A percentile compares a stretch with the other conserved stretches of the same genome.
Conservation (phyloP, 2,329 filamentous ascomycete species). For the Coleophoma crateriformis region DNA sequence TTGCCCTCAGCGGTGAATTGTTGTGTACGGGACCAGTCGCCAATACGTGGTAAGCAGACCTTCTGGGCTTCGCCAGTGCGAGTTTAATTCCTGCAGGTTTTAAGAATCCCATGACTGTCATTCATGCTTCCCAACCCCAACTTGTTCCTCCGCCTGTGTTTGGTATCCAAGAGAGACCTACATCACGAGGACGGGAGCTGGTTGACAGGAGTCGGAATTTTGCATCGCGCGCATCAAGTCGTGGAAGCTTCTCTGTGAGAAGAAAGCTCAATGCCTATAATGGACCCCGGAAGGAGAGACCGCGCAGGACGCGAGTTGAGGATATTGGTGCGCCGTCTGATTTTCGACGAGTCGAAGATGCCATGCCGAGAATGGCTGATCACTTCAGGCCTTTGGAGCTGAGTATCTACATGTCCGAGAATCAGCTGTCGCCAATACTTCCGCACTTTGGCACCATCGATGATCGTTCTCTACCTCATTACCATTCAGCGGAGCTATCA, state of each 20-base stretch:
- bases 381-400: slow-evolving; percentile 51
- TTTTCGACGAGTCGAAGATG: slow-evolving; percentile 52
- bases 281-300: slow-evolving; percentile 32
- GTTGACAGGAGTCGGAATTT: slow-evolving; percentile 30
- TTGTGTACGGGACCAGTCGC: slow-evolving; percentile 14
- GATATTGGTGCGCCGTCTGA: slow-evolving; percentile 52
- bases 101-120: slow-evolving; percentile 29
- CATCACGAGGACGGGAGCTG: slow-evolving; percentile 23
- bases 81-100: slow-evolving; percentile 13
- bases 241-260: slow-evolving; percentile 39
- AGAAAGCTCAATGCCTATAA: slow-evolving; percentile 34
- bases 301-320: slow-evolving; percentile 37
- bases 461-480: not conserved
- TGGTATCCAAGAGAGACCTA: slow-evolving; percentile 20
- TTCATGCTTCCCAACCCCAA: slow-evolving; percentile 31
- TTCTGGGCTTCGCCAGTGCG: too few relatives aligned
- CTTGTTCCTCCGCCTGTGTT: slow-evolving; percentile 28
- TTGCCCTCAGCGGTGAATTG: slow-evolving; percentile 21
- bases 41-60: slow-evolving; percentile 17
- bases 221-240: slow-evolving; percentile 34
- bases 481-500: not conserved
- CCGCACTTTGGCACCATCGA: slow-evolving; percentile 39
- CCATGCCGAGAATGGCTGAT: slow-evolving; percentile 21
- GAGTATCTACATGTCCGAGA: slow-evolving; percentile 42
- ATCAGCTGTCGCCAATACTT: slow-evolving; percentile 49